These are phyloP conservation scores for Pseudogymnoascus sp. DNA, from an alignment of 2,329 filamentous ascomycete species.

Conservation along the genomic window DNA sequence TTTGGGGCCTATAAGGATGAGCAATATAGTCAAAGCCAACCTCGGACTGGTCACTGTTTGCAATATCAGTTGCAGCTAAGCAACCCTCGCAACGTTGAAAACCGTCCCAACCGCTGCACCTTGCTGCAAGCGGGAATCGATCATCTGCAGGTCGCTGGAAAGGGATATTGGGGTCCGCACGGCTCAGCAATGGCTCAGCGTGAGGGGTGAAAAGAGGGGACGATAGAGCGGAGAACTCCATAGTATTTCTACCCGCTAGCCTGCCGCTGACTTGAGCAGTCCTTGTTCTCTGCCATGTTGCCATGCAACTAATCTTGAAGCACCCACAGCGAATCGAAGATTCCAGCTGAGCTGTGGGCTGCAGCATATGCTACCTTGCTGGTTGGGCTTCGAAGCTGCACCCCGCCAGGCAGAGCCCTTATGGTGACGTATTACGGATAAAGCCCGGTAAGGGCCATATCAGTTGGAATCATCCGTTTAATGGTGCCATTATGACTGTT, in stretches of 20 bases:
- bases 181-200: background rate
- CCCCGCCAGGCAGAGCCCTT: background rate
- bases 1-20: conserved; percentile 3
- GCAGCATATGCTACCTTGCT: background rate
- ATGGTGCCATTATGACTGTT: background rate
- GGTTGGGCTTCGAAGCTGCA: background rate
- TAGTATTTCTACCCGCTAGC: background rate
- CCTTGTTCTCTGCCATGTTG: background rate
- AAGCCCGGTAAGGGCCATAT: background rate
- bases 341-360: background rate
- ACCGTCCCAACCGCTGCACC: background rate
- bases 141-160: background rate
- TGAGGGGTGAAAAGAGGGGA: background rate
- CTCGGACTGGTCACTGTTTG: background rate
- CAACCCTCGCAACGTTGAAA: background rate
- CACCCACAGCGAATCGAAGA: background rate
- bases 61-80: conserved; percentile 1
- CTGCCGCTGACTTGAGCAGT: background rate
- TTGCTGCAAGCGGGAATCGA: conserved; percentile 8
- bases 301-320: background rate
- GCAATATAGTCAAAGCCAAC: background rate
- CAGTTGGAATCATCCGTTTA: background rate
- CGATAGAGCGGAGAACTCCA: background rate
- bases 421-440: conserved; percentile 2
- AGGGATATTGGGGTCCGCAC: background rate